These are phyloP conservation scores for Keqinozyma sinolaborantium DNA, from an alignment of 1,139 yeast genomes.

Conservation along the genomic window DNA sequence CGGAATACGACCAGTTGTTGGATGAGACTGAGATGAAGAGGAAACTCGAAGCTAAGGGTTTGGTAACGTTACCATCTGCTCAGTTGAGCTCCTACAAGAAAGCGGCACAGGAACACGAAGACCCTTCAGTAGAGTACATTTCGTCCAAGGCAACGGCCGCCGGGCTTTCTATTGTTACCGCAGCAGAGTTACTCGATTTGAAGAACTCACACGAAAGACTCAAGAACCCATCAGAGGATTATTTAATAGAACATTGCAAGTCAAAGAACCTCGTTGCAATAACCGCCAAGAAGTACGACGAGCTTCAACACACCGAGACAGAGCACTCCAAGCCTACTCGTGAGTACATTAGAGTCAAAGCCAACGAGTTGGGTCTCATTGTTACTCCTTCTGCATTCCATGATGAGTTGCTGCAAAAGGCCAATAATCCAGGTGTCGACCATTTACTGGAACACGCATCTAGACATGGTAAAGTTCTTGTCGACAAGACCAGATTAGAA, in stretches of 20 bases:
- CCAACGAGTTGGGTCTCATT: constrained; percentile 30
- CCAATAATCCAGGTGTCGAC: constrained; percentile 17
- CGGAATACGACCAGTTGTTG: constrained; percentile 24
- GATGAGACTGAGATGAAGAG: constrained; percentile 34
- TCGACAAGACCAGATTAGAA: constrained; percentile 14
- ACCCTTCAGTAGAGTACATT: constrained; percentile 18
- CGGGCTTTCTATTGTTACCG: constrained; percentile 4
- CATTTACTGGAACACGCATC: constrained; percentile 29
- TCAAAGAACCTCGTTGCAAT: constrained; percentile 22
- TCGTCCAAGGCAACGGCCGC: constrained; percentile 10
- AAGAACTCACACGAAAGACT: constrained; percentile 4
- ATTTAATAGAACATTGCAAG: constrained; percentile 22
- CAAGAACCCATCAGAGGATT: constrained; percentile 25
- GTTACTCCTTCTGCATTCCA: constrained; percentile 26
- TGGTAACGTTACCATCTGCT: constrained; percentile 27
- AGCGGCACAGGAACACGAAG: constrained; percentile 8
- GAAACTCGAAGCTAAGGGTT: constrained; percentile 26
- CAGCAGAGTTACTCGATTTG: constrained; percentile 3
- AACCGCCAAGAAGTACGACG: constrained; percentile 18
- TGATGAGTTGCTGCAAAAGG: constrained; percentile 22
- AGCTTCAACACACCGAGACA: constrained; percentile 18
- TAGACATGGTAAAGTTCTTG: constrained; percentile 13
- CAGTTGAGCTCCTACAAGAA: constrained; percentile 17
- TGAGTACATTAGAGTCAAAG: constrained; percentile 23
- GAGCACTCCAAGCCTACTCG: constrained; percentile 27